Evolutionary conservation across 768 basidiomycete species (phyloP).

Genomic region (Thelephora aurantiotincta): DNA sequence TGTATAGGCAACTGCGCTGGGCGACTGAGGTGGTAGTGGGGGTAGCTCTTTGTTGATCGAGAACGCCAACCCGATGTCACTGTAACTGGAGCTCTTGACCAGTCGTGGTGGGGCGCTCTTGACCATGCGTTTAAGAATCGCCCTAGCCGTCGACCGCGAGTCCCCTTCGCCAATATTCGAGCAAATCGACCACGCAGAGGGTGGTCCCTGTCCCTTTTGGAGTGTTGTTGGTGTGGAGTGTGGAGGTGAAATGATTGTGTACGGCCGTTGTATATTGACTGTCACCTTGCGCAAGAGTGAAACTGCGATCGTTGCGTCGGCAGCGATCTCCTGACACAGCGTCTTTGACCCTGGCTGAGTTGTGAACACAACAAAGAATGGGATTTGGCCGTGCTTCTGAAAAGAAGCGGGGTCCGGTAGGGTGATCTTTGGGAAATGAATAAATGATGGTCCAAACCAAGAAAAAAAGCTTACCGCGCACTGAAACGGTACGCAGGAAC

Average conservation of each 20-base stretch:
- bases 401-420: conserved; percentile 48
- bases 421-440: conserved; percentile 33
- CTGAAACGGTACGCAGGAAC: conserved; percentile 40
- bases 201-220: not conserved
- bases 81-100: not conserved
- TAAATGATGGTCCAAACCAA: conserved; percentile 1
- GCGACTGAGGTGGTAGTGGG: conserved; percentile 7
- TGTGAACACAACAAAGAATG: conserved; percentile 62
- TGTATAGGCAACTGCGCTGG: conserved; percentile 14
- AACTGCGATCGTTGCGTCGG: conserved; percentile 60
- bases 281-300: conserved; percentile 48
- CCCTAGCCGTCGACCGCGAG: conserved; percentile 8
- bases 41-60: not conserved
- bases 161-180: conserved; percentile 23
- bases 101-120: conserved; percentile 12
- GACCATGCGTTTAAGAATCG: conserved; percentile 20
- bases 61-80: not conserved
- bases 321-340: conserved; percentile 49
- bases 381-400: conserved; percentile 44
- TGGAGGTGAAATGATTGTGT: conserved; percentile 24
- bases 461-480: conserved; percentile 40
- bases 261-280: conserved; percentile 27
- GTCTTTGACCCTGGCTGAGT: conserved; percentile 41
- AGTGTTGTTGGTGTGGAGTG: conserved; percentile 1
- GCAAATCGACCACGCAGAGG: not conserved